These are phyloP conservation scores for Rhododendron griersonianum DNA, from an alignment of 148 eudicot species.

Conservation along the genomic window DNA sequence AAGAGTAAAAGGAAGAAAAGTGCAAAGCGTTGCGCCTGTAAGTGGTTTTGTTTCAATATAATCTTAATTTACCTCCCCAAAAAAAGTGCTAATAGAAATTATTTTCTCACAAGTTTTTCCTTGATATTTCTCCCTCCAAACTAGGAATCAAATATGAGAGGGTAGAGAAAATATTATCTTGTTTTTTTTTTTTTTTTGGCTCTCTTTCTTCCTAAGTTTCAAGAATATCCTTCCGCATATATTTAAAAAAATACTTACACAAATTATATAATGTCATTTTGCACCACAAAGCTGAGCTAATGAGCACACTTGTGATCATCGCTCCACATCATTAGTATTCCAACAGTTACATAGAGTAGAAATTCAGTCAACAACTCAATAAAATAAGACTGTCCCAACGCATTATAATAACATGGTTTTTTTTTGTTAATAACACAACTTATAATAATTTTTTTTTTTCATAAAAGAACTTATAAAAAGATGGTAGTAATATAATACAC, in stretches of 20 bases:
- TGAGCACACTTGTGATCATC: neutral
- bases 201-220: neutral
- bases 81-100: neutral
- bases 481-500: neutral
- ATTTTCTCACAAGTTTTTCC: neutral
- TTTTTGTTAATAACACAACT: neutral
- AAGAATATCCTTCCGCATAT: neutral
- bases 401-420: neutral
- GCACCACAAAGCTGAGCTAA: neutral
- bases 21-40: no score
- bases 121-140: neutral
- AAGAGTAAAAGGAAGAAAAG: neutral
- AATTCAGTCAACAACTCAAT: conserved; percentile 4
- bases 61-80: no score
- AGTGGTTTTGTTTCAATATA: no score
- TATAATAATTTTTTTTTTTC: neutral
- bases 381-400: neutral
- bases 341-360: neutral
- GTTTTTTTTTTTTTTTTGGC: neutral
- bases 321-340: neutral
- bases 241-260: neutral
- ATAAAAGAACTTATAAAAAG: neutral
- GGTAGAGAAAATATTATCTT: neutral
- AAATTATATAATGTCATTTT: neutral
- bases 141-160: neutral